These are phyloP conservation scores for Psidium friedrichsthalianum DNA, from an alignment of 345 rosid species.

Conservation along the genomic window DNA sequence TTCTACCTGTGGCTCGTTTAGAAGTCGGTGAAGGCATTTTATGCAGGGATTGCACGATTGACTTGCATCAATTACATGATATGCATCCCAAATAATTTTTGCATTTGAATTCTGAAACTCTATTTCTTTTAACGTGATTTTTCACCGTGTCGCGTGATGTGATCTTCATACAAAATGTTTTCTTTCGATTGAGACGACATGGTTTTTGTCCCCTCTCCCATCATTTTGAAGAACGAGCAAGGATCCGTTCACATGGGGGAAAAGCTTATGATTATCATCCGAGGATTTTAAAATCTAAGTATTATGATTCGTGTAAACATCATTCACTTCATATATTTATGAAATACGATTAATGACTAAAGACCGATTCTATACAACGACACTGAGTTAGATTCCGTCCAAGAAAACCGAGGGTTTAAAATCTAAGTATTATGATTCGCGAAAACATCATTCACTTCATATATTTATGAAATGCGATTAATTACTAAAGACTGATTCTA, in stretches of 20 bases:
- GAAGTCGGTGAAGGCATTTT: not conserved
- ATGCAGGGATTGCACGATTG: not conserved
- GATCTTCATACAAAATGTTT: rapidly evolving
- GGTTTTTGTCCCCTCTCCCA: rapidly evolving
- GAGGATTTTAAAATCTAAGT: too few relatives aligned
- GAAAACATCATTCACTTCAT: not conserved
- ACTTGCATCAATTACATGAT: not conserved
- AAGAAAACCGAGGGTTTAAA: not conserved
- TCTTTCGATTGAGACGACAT: rapidly evolving
- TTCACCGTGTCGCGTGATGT: not conserved
- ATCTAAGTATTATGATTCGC: not conserved
- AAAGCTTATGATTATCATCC: not conserved
- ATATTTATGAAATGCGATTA: not conserved
- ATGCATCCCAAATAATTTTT: rapidly evolving
- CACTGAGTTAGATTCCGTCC: too few relatives aligned
- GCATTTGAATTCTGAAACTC: not conserved
- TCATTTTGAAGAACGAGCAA: not conserved
- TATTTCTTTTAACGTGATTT: rapidly evolving
- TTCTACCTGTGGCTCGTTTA: not conserved
- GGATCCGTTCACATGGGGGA: rapidly evolving
- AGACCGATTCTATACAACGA: too few relatives aligned
- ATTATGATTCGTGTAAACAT: too few relatives aligned
- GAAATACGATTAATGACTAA: too few relatives aligned
- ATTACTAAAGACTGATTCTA: not conserved
- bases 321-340: too few relatives aligned